phyloP scores from a whole-genome alignment of 2,329 filamentous ascomycete species.

The Cladophialophora carrionii region DNA sequence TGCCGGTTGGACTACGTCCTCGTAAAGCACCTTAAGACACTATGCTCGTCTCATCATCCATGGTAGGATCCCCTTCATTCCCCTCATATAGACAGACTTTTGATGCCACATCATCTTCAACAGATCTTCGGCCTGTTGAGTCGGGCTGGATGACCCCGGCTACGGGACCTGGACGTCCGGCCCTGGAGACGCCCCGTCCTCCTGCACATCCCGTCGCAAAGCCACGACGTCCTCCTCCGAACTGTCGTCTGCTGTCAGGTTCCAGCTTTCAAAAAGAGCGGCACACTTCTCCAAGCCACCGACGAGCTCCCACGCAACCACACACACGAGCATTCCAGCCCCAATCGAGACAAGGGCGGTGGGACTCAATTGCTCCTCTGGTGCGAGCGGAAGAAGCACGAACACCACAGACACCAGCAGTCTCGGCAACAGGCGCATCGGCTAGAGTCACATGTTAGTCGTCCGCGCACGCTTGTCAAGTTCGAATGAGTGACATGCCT shows the following conservation, averaged over 20 bases:
- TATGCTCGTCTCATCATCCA: too few species aligned
- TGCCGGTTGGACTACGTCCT: too few species aligned
- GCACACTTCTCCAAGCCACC: constrained; percentile 24
- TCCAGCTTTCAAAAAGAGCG: constrained; percentile 25
- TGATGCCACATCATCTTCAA: too few species aligned
- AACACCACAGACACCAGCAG: constrained; percentile 21
- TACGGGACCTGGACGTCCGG: too few species aligned
- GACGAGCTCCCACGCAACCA: constrained; percentile 52
- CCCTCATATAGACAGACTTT: too few species aligned
- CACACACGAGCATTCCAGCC: constrained; percentile 50
- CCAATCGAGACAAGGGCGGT: constrained; percentile 50
- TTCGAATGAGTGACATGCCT: too few species aligned
- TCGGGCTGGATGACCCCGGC: too few species aligned
- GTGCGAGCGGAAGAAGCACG: constrained; percentile 20
- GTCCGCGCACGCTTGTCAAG: too few species aligned
- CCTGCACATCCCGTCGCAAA: neutral
- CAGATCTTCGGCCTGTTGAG: too few species aligned
- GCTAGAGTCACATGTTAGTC: neutral
- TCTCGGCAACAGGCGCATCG: constrained; percentile 15
- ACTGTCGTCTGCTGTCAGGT: constrained; percentile 15
- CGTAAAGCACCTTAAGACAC: too few species aligned
- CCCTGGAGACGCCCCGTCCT: too few species aligned
- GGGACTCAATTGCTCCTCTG: constrained; percentile 37
- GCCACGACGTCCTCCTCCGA: constrained; percentile 14
- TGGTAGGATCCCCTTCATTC: too few species aligned